A percentile compares a stretch with the other conserved stretches of the same genome.
Evolutionary conservation across 2,329 filamentous ascomycete genomes (phyloP).

Genomic region (Aaosphaeria arxii): DNA sequence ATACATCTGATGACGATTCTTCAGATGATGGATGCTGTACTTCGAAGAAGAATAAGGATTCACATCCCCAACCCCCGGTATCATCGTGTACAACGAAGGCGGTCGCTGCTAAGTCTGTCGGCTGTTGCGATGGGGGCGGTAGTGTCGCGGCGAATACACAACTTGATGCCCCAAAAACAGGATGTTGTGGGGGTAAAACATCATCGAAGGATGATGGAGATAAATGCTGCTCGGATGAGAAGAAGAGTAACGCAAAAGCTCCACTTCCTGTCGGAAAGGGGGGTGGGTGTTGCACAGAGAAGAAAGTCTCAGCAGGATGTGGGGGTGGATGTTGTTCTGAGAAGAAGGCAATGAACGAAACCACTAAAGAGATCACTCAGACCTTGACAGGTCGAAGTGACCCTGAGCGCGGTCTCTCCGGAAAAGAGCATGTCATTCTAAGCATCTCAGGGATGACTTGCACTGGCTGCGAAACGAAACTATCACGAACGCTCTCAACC

Average conservation of each 20-base stretch:
- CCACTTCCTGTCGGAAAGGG: background rate
- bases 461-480: conserved; percentile 67
- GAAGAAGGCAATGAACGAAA: background rate
- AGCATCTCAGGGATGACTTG: conserved; percentile 70
- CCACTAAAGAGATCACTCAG: background rate
- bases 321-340: background rate
- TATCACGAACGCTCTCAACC: conserved; percentile 50
- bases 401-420: conserved; percentile 20
- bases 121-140: background rate
- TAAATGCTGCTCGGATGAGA: too few species aligned
- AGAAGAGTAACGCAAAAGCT: too few species aligned
- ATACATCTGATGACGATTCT: too few species aligned
- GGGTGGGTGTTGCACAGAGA: background rate
- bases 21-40: too few species aligned
- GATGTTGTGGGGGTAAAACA: background rate
- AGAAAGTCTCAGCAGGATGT: background rate
- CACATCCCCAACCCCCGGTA: too few species aligned
- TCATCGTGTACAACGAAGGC: too few species aligned
- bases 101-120: background rate
- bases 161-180: background rate
- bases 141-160: background rate
- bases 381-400: conserved; percentile 3
- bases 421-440: conserved; percentile 57
- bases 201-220: background rate
- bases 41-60: too few species aligned